phyloP scores from a whole-genome alignment of 371 early-diverging fungal species.

The Phascolomyces articulosus region DNA sequence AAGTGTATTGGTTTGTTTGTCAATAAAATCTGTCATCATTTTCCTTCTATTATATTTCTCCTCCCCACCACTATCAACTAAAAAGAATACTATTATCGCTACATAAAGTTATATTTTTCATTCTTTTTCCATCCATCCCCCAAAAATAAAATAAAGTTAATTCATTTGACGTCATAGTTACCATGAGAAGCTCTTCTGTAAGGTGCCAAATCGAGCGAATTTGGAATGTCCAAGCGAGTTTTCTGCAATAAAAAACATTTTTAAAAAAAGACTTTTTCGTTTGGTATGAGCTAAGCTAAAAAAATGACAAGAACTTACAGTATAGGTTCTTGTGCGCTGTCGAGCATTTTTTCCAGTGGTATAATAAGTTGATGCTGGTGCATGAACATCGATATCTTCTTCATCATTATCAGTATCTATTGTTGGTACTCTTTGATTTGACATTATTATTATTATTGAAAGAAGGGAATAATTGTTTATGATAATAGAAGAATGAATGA shows the following conservation, averaged over 20 bases:
- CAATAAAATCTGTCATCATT: background rate
- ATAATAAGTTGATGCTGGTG: slow-evolving; percentile 53
- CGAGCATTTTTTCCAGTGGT: slow-evolving; percentile 39
- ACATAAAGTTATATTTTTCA: too few species aligned
- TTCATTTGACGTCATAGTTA: slow-evolving; percentile 22
- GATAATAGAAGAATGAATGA: too few species aligned
- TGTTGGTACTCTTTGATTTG: slow-evolving; percentile 22
- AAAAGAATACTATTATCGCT: too few species aligned
- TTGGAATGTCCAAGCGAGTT: background rate
- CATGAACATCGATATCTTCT: slow-evolving; percentile 39
- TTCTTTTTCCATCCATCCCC: too few species aligned
- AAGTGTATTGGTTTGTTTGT: background rate
- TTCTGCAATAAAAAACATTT: too few species aligned
- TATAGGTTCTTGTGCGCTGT: slow-evolving; percentile 27
- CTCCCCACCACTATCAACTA: too few species aligned
- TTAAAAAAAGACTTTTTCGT: too few species aligned
- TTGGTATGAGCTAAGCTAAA: background rate
- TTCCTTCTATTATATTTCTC: background rate
- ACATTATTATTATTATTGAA: too few species aligned
- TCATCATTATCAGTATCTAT: slow-evolving; percentile 15
- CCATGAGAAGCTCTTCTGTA: slow-evolving; percentile 45
- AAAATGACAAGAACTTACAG: slow-evolving; percentile 17
- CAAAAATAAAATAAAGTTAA: background rate
- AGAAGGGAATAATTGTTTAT: too few species aligned
- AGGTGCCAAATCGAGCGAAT: background rate